Evolutionary conservation across 2,329 filamentous ascomycete genomes (phyloP), one percentile per base, ranked within the genome.

Genomic region (Microcyclosporella mali): DNA sequence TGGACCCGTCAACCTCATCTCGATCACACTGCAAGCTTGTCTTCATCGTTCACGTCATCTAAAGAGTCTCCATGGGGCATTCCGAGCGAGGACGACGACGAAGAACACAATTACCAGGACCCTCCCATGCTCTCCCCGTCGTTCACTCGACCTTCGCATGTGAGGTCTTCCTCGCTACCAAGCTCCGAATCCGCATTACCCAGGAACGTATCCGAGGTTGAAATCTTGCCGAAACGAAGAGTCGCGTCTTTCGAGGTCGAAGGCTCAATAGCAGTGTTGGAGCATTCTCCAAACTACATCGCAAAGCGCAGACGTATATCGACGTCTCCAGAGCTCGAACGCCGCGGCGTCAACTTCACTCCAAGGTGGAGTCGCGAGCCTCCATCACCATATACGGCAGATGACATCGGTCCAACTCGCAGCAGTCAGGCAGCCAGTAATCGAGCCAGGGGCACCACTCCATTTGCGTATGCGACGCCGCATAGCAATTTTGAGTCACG

Each of bases 401-500:
- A 63, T 31, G 51, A 51, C 30, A 40, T 46, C 17, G 30, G 6
- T 7, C 49, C 61, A 4, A 32, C 29, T 11, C 44, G 50, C 10
- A 43, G 48, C 31, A 51, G 50, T 21, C 53, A 57, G 41, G 65
- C 36, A 76, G 65, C 55, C 67, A 61, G 41, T 65, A 69, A 33
- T 61, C 61, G 40, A 52, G 61, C 55, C 57, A 44, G 58, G 33
- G 60, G 55, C 25, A 79, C 75, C 0, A 83, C 82, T 0, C 72
- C 72, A 2, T 80, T 80, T 51, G 81, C 79, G n/a, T 88, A 88
- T 56, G 82, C 83, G 2, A 89, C 85, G 0, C 85, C 85, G 0
- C 73, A 82, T 58, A 88, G 83, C 56, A 56, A 65, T 29, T 38
- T 63, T n/a, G 62, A 60, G 12, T 60, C 58, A 2, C 44, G 46